Evolutionary conservation across 805 yeast species (phyloP).

Genomic region (Lipomyces anomalus): DNA sequence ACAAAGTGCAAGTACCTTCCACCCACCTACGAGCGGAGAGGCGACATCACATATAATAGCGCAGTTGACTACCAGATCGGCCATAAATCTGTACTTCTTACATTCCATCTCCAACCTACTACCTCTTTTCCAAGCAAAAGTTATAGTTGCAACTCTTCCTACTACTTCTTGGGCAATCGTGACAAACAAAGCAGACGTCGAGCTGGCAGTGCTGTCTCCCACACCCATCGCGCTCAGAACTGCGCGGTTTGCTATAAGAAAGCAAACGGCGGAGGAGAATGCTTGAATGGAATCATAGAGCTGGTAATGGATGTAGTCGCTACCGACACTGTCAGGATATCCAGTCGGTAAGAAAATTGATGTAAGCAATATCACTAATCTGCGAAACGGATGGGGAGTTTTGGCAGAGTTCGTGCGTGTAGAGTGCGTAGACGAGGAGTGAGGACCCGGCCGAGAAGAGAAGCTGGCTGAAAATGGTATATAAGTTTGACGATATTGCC

Average conservation of each 20-base stretch:
- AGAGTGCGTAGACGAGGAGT: too few relatives aligned
- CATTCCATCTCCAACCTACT: conserved; percentile 35
- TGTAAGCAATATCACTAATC: too few relatives aligned
- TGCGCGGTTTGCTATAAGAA: conserved; percentile 34
- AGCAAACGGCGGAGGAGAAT: conserved; percentile 33
- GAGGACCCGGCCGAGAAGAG: too few relatives aligned
- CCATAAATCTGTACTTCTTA: conserved; percentile 33
- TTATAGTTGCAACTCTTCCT: conserved; percentile 36
- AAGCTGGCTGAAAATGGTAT: too few relatives aligned
- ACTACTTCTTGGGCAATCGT: conserved; percentile 34
- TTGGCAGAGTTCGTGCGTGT: too few relatives aligned
- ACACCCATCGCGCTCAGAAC: conserved; percentile 36
- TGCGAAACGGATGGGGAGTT: too few relatives aligned
- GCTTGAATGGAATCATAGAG: conserved; percentile 37
- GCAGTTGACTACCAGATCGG: conserved; percentile 34
- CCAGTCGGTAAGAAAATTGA: conserved; percentile 36
- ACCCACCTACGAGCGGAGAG: conserved; percentile 31
- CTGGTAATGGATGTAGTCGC: conserved; percentile 34
- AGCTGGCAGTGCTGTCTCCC: conserved; percentile 34
- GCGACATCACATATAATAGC: conserved; percentile 34
- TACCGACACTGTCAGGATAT: conserved; percentile 32
- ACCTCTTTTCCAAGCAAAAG: conserved; percentile 35
- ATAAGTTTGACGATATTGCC: too few relatives aligned
- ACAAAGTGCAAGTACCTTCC: conserved; percentile 26
- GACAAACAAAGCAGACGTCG: conserved; percentile 36